phyloP scores from a whole-genome alignment of 176 grass and related monocot species.

The barley (Hordeum vulgare) region MorexV3_pseudomolecules_assembly NC_058524.1:564321180-564321679 shows the following conservation, averaged over 20 bases:
- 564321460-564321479: conserved; percentile 76
- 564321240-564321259: background rate
- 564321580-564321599: background rate
- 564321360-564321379: conserved; percentile 44
- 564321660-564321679: conserved; percentile 23
- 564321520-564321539: conserved; percentile 17
- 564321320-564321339: conserved; percentile 45
- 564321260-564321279: background rate
- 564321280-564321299: background rate
- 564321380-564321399: conserved; percentile 58
- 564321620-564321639: conserved; percentile 16
- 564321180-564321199: conserved; percentile 52
- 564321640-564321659: background rate
- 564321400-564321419: conserved; percentile 59
- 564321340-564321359: conserved; percentile 44
- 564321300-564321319: background rate
- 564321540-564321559: background rate
- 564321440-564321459: conserved; percentile 57
- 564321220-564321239: conserved; percentile 26
- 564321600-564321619: conserved; percentile 6
- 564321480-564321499: conserved; percentile 25
- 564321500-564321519: conserved; percentile 32
- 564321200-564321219: conserved; percentile 40
- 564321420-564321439: conserved; percentile 54
- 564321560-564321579: conserved; percentile 19